Evolutionary conservation across 345 rosid genomes (phyloP).

Genomic region (Lagerstroemia speciosa): DNA sequence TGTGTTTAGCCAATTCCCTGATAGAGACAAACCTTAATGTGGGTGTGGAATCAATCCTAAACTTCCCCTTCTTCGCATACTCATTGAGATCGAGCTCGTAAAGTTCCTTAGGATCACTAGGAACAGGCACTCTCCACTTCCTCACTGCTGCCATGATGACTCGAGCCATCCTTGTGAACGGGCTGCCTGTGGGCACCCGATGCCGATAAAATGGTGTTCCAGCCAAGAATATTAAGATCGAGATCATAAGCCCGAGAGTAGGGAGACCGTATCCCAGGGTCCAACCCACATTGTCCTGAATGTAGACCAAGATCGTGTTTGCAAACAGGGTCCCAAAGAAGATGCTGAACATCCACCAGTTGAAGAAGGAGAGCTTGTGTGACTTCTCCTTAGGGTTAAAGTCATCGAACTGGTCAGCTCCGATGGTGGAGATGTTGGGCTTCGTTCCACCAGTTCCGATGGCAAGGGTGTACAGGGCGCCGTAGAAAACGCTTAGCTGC

Average conservation of each 20-base stretch:
- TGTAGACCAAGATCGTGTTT: constrained; percentile 67
- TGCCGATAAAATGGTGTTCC: constrained; percentile 78
- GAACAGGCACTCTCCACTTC: constrained; percentile 41
- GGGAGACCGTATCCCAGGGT: constrained; percentile 73
- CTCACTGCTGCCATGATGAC: constrained; percentile 64
- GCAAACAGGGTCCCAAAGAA: constrained; percentile 84
- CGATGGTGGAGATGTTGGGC: constrained; percentile 85
- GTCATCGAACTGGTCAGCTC: constrained; percentile 90
- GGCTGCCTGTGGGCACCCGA: constrained; percentile 57
- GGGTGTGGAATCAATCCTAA: constrained; percentile 53
- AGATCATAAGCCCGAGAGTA: constrained; percentile 51
- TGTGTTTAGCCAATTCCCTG: neutral
- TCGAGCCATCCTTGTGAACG: constrained; percentile 62
- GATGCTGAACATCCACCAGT: constrained; percentile 97
- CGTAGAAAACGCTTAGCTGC: constrained; percentile 55
- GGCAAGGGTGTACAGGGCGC: constrained; percentile 66
- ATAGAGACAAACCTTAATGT: constrained; percentile 33
- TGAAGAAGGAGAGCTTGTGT: constrained; percentile 82
- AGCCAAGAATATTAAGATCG: constrained; percentile 44
- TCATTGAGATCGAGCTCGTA: constrained; percentile 51
- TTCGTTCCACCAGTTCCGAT: constrained; percentile 88
- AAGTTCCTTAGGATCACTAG: constrained; percentile 31
- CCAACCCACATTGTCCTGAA: constrained; percentile 93
- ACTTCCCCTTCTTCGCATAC: constrained; percentile 41
- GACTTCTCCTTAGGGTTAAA: constrained; percentile 68